Base-by-base conservation (phyloP, 2,329 filamentous ascomycete species). In the Lecanosticta acicola region DNA sequence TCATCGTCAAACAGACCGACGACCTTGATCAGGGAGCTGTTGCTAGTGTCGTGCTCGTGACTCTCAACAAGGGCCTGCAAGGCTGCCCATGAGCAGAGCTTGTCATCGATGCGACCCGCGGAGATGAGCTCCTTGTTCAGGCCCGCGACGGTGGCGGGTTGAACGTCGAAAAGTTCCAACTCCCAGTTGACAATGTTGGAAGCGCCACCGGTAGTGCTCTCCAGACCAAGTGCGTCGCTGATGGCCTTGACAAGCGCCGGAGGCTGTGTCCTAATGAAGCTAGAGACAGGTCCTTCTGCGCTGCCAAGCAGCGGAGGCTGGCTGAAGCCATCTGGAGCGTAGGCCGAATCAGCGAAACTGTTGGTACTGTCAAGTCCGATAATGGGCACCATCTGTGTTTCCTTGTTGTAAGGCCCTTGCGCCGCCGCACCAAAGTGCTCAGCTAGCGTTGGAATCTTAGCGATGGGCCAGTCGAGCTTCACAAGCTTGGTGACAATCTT, bases 1-100 rank as follows among this genome's bases (percentile, higher is more conserved):
- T 98, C 93, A 60, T 96, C 86, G 63, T 97, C 93, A 62, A 97
- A 97, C 59, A 96, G 83, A n/a, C 85, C 89, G 29, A 93, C 87
- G 45, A 96, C 75, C 69, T 94, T 94, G 68, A 97, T 81, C 43
- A 84, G 78, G 11, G 83, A 77, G 49, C 84, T 81, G 35, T 64
- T 51, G 63, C 71, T 64, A 1, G 72, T 64, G 32, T 71, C 72
- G n/a, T 82, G 78, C 8, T 72, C 65, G 1, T 77, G 71, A 34
- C 63, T 55, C 67, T 73, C 67, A 20, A 96, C 74, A 0, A 98
- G 81, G 3, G 81, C 90, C 66, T 90, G 83, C 42, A 96, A 76
- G 5, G 93, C 91, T 5, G 89, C 81, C 83, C 88, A 97, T 24
- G 87, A 94, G 75, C 93, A 97, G 38, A 98, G 83, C 74, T 96